phyloP scores from a whole-genome alignment of 371 early-diverging fungal genomes.

The Mucor saturninus region DNA sequence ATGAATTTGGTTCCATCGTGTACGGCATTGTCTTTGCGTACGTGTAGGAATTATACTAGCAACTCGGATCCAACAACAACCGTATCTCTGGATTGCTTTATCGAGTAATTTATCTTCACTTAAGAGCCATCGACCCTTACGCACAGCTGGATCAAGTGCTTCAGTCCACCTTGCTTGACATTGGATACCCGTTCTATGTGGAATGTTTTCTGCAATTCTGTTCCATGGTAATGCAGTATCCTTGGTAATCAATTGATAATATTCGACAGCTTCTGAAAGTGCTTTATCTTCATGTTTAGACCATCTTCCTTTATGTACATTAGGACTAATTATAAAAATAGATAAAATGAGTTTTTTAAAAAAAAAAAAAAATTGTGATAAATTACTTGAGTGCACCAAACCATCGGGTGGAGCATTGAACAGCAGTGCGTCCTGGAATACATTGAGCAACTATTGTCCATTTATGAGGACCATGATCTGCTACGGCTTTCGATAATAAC shows the following conservation, averaged over 20 bases:
- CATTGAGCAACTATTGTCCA: constrained; percentile 52
- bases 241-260: constrained; percentile 1
- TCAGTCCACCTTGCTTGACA: constrained; percentile 70
- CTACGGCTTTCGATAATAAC: constrained; percentile 28
- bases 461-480: constrained; percentile 37
- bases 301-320: constrained; percentile 28
- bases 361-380: neutral
- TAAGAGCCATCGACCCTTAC: constrained; percentile 58
- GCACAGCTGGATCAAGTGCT: constrained; percentile 59
- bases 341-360: neutral
- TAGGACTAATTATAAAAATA: constrained; percentile 11
- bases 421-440: constrained; percentile 55
- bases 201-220: constrained; percentile 23
- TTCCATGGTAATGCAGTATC: constrained; percentile 25
- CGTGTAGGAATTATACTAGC: constrained; percentile 55
- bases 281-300: constrained; percentile 19
- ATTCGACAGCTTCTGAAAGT: constrained; percentile 12
- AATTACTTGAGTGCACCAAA: constrained; percentile 21
- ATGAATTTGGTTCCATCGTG: constrained; percentile 26
- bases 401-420: constrained; percentile 62
- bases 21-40: constrained; percentile 68
- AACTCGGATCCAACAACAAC: constrained; percentile 65
- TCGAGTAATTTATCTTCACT: constrained; percentile 56
- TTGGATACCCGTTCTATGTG: constrained; percentile 54
- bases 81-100: constrained; percentile 36